Conservation (phyloP, 108 stramenopile species). For the Nitzschia sp. region DNA sequence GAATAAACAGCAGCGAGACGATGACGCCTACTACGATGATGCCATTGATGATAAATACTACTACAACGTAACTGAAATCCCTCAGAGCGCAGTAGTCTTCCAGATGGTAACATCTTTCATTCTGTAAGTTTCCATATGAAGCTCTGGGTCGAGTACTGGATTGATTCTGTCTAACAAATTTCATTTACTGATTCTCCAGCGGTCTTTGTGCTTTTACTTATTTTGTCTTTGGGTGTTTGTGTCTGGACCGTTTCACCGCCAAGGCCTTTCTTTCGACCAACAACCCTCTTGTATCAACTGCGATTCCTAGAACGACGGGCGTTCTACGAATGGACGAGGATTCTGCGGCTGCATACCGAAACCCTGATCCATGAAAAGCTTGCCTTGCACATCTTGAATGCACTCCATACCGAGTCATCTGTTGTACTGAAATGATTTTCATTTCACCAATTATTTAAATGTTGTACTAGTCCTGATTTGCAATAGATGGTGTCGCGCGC, state of each 20-base stretch:
- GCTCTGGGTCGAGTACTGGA: not conserved
- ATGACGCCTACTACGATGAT: slow-evolving; percentile 33
- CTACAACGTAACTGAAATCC: slow-evolving; percentile 36
- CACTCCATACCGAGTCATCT: no score
- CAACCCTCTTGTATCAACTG: slow-evolving; percentile 65
- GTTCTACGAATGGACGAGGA: not conserved
- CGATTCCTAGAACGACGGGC: slow-evolving; percentile 34
- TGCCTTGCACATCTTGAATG: no score
- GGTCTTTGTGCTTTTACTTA: slow-evolving; percentile 68
- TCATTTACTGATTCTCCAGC: slow-evolving; percentile 42
- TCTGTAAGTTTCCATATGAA: slow-evolving; percentile 62
- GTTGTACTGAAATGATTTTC: no score
- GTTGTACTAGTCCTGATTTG: no score
- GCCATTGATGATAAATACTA: slow-evolving; percentile 23
- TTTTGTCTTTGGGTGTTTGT: slow-evolving; percentile 69
- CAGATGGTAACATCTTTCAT: slow-evolving; percentile 74
- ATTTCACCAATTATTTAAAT: no score
- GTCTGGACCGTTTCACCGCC: slow-evolving; percentile 78
- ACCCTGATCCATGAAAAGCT: not conserved
- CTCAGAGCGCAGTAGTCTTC: slow-evolving; percentile 71
- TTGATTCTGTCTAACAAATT: not conserved
- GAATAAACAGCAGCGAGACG: slow-evolving; percentile 8
- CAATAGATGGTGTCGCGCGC: no score
- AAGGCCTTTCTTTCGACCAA: slow-evolving; percentile 71
- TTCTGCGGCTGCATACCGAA: not conserved